Percentiles rank a stretch among this genome's conserved stretches.
Conservation (phyloP, 2,329 filamentous ascomycete genomes). For the Talaromyces sp. region DNA sequence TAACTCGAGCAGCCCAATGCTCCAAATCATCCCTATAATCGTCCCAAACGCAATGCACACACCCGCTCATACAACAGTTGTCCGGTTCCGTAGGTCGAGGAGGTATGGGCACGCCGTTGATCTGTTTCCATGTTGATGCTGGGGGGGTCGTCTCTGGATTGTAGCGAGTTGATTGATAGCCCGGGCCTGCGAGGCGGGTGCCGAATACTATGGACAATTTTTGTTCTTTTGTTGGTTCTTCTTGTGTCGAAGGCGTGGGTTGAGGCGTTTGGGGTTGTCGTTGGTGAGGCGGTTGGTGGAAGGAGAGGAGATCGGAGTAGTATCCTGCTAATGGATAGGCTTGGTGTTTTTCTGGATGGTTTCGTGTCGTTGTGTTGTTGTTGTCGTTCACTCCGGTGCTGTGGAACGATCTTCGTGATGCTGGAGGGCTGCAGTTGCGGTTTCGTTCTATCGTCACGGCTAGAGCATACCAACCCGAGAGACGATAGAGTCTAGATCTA, state of each 20-base stretch:
- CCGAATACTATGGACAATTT: conserved; percentile 74
- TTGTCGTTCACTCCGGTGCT: background rate
- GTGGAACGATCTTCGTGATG: background rate
- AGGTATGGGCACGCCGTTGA: conserved; percentile 79
- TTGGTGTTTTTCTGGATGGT: conserved; percentile 24
- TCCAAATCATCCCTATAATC: conserved; percentile 87
- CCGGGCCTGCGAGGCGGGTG: conserved; percentile 69
- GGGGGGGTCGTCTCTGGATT: conserved; percentile 54
- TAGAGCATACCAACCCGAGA: background rate
- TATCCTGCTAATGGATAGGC: conserved; percentile 43
- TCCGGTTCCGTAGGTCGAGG: conserved; percentile 85
- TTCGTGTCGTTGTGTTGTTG: background rate
- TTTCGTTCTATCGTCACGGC: background rate
- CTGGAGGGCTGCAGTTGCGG: conserved; percentile 4
- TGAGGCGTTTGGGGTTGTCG: conserved; percentile 21
- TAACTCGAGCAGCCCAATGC: conserved; percentile 68
- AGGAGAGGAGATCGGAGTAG: conserved; percentile 41
- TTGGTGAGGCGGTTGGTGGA: conserved; percentile 21
- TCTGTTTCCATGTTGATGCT: conserved; percentile 53
- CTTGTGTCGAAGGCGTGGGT: conserved; percentile 22
- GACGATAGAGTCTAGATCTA: background rate
- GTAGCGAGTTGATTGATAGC: conserved; percentile 59
- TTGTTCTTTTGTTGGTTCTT: conserved; percentile 28
- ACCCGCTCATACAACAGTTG: conserved; percentile 99
- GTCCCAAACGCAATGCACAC: conserved; percentile 97